Percentiles rank a stretch among this genome's conserved stretches.
Evolutionary conservation across 176 grass and related monocot genomes (phyloP).

Genomic region (Bothriochloa decipiens): DNA sequence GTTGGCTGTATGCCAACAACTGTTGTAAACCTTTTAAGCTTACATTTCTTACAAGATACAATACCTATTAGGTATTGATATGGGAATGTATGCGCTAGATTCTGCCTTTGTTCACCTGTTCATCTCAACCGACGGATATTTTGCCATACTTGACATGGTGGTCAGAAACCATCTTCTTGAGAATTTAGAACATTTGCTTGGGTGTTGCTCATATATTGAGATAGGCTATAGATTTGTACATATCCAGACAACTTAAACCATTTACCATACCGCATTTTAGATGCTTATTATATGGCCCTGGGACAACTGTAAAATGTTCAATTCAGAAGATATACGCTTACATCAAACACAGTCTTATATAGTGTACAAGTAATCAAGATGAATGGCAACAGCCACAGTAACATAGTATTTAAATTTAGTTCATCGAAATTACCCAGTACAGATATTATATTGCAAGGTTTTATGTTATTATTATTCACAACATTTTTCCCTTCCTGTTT

Average conservation of each 20-base stretch:
- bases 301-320: background rate
- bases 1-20: no score
- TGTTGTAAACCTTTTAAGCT: no score
- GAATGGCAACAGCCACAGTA: background rate
- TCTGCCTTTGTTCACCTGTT: no score
- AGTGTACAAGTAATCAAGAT: background rate
- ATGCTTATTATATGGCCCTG: background rate
- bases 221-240: background rate
- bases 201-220: background rate
- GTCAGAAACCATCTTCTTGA: background rate
- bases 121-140: no score
- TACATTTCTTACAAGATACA: background rate
- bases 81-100: no score
- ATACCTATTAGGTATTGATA: no score
- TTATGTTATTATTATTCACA: background rate
- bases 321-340: background rate
- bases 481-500: background rate
- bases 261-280: slow-evolving; percentile 2
- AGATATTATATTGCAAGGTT: background rate
- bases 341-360: background rate
- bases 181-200: background rate
- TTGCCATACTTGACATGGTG: background rate
- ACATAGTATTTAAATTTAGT: background rate
- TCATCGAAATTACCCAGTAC: background rate
- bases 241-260: background rate